Conservation (phyloP, 1,284 basidiomycete species). For the Pulveroboletus sp. region DNA sequence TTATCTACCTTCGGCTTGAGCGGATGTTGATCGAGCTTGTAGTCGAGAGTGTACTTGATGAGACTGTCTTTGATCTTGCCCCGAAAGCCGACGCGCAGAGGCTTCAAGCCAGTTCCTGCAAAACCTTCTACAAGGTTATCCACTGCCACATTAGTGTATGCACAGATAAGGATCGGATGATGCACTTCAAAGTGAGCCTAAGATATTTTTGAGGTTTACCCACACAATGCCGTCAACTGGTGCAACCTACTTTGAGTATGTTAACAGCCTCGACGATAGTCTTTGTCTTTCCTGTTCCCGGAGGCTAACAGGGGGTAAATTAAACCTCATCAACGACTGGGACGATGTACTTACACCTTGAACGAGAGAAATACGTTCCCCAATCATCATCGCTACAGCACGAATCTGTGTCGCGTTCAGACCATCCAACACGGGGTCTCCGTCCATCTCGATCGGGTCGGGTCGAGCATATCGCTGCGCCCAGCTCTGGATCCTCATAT, state of each 20-base stretch:
- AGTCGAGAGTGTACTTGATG: constrained; percentile 63
- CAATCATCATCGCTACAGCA: constrained; percentile 87
- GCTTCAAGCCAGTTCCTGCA: constrained; percentile 61
- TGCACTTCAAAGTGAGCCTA: constrained; percentile 79
- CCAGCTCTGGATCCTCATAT: constrained; percentile 79
- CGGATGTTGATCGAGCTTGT: constrained; percentile 65
- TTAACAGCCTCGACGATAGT: constrained; percentile 86
- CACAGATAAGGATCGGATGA: constrained; percentile 84
- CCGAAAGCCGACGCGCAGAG: constrained; percentile 74
- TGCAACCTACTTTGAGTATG: constrained; percentile 68
- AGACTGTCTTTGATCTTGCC: constrained; percentile 64
- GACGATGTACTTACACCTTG: constrained; percentile 69
- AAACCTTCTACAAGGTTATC: constrained; percentile 87
- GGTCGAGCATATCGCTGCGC: constrained; percentile 61
- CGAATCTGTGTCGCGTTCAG: constrained; percentile 81
- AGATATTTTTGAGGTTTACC: neutral
- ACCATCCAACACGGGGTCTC: constrained; percentile 70
- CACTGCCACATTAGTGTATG: constrained; percentile 94
- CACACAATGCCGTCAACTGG: neutral
- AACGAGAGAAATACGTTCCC: constrained; percentile 75
- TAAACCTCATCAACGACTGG: neutral
- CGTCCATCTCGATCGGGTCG: constrained; percentile 70
- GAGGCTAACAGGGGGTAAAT: constrained; percentile 57
- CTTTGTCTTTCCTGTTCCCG: constrained; percentile 94
- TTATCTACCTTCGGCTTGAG: constrained; percentile 48